A percentile compares a stretch with the other conserved stretches of the same genome.
phyloP scores from a whole-genome alignment of 495 filamentous ascomycete genomes.

The Terfezia boudieri region DNA sequence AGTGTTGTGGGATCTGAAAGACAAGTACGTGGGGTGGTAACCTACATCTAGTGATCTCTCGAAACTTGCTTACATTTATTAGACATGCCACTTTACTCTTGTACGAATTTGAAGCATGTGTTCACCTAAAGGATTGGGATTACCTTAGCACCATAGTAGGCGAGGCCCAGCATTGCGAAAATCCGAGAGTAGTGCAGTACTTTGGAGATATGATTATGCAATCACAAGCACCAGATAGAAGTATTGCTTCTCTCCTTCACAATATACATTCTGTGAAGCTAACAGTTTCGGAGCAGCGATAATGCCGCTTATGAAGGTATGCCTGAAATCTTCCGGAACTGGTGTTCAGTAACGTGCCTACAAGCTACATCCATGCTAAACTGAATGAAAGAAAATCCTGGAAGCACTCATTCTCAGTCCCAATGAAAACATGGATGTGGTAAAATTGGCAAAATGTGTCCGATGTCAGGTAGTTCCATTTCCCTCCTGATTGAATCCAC shows the following conservation, averaged over 20 bases:
- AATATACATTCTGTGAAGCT: neutral
- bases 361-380: too few relatives aligned
- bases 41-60: neutral
- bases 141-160: slow-evolving; percentile 38
- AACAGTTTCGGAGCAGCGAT: neutral
- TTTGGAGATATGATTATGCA: slow-evolving; percentile 32
- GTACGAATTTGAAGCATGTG: slow-evolving; percentile 56
- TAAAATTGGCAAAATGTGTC: slow-evolving; percentile 13
- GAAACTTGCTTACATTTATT: neutral
- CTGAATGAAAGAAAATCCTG: slow-evolving; percentile 6
- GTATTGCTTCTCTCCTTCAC: slow-evolving; percentile 6
- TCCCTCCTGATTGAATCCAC: too few relatives aligned
- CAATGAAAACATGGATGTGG: slow-evolving; percentile 1
- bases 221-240: slow-evolving; percentile 25
- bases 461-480: neutral
- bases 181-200: neutral
- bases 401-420: slow-evolving; percentile 8
- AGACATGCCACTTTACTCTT: slow-evolving; percentile 26
- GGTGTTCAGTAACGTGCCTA: too few relatives aligned
- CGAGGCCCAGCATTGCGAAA: slow-evolving; percentile 18
- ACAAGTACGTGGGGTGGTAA: slow-evolving; percentile 28
- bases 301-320: neutral
- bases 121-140: slow-evolving; percentile 44
- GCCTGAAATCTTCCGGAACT: neutral
- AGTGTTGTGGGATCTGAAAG: slow-evolving; percentile 27